Base-by-base conservation (phyloP, 129 eudicot genomes). In the Flaveria robusta region DNA sequence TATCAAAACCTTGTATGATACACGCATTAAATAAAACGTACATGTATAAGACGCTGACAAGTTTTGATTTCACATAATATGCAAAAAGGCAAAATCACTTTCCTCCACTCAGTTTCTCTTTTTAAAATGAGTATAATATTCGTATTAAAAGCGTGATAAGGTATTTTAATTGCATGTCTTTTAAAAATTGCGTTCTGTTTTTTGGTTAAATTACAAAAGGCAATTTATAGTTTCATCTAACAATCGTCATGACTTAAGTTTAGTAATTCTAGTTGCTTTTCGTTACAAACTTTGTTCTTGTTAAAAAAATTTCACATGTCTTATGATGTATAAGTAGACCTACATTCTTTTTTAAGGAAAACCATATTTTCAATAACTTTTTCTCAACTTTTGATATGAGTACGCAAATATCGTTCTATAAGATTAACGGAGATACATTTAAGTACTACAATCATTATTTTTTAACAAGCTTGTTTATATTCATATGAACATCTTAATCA, bases 21-120 rank as follows among this genome's bases (percentile, higher is more conserved):
- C 12, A 56, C 63, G 14, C 63, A 19, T 56, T 12, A 29, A 51
- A 18, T 16, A 22, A 31, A 71, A 37, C 31, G 13, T 52, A 55
- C 29, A 18, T 23, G 76, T 71, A 46, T 71, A 71, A 71, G 12
- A 50, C 63, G 51, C 63, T 50, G 51, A 70, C 50, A 41, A 37
- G 7, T 45, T 68, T 43, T 9, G 13, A 46, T 46, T 69, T 69
- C 39, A 70, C 54, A 15, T 49, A 12, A 26, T 37, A 58, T 51
- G 73, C 74, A 76, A 49, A 77, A 77, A 77, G 75, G 69, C 46
- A 42, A n/a, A 16, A 68, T 68, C 60, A 68, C 81, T 77, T 77
- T 77, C 52, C 46, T 68, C 56, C 81, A 68, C 49, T 77, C 12
- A 51, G 13, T 41, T 39, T 67, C 29, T 52, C 22, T 39, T 54